Evolutionary conservation across 2,329 filamentous ascomycete genomes (phyloP), one percentile per base, ranked within the genome.

Genomic region (Sodiomyces alkalinus): DNA sequence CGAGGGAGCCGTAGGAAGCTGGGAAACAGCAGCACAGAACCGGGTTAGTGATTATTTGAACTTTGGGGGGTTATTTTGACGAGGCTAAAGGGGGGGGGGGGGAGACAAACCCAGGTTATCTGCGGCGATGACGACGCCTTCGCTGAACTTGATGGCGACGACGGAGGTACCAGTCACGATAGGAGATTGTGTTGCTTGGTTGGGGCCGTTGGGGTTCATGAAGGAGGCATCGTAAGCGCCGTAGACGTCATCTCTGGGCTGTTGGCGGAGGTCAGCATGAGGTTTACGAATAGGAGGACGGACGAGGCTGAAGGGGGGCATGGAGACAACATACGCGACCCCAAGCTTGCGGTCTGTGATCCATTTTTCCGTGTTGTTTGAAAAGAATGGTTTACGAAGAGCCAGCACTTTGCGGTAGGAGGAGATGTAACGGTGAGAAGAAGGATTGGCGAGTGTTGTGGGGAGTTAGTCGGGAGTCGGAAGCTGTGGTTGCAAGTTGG

Each of bases 191-290:
- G 90, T 94, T 57, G 92, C 82, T 48, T 85, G 73, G 50, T 73
- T 85, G 33, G 86, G 82, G 31, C 63, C 66, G 43, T 57, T 64
- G 28, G 57, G 62, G 44, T 81, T 72, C 50, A 96, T 76, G 55
- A 87, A 86, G 33, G 85, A 81, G 48, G 67, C 62, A 59, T 96
- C 82, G 58, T 98, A 98, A 46, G 79, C 66, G 45, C 90, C 90
- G 60, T 96, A 98, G 49, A 96, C 68, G 56, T 98, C 90, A 58
- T 98, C 82, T 68, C 90, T 79, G 51, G 90, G 90, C 90, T 98
- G 47, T 37, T 25, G 30, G 23, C 18, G 18, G 32, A 29, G 18
- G 30, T 43, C 35, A 45, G 35, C 29, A 22, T 28, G 12, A 5
- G 9, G 20, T 10, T 8, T 10, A 10, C 5, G 23, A 15, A 24